Base-by-base conservation (phyloP, 208 protist genomes). In the Acanthamoeba healyi region DNA sequence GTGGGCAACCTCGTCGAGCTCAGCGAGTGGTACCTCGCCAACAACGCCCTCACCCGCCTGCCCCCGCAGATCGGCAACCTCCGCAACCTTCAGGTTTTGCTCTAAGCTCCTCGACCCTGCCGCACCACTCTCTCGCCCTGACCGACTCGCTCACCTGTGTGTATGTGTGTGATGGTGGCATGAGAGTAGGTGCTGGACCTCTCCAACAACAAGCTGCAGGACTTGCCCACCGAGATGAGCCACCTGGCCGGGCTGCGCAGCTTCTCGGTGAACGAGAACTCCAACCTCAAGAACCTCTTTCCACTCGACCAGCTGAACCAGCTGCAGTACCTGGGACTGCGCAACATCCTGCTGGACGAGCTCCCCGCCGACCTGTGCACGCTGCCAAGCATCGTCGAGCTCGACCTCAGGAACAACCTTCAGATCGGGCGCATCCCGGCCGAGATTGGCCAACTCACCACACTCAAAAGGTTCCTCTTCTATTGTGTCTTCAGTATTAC, bases 391-490 rank as follows among this genome's bases (percentile, higher is more conserved):
- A 42, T 97, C 22, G 44, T 51, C 15, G 96, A 97, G 70, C 67
- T 97, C 10, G 96, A 97, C 40, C 92, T 97, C 5, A 34, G 96
- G 54, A 94, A 97, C 51, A 97, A 97, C 94, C 65, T 92, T 34
- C 94, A 96, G 72, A 94, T 95, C 24, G 94, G 94, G 19, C 90
- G 93, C 36, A 90, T 97, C 24, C 96, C 96, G 12, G n/a, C 58
- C 26, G 95, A 97, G 89, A 95, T 97, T 49, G 96, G 96, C 63
- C 77, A 58, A 34, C 88, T 97, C 42, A 77, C 88, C 42, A 94
- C 91, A 24, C 82, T 97, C 32, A 94, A 92, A n/a, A 94, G 77
- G 77, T 86, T 14, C 70, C 29, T 79, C 9, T 26, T 24, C 58
- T 2, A 9, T 1, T 46, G 22, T 9, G 36, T 15, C 70, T n/a